Evolutionary conservation across 306 rosid species (phyloP).

Genomic region (Hippophae gyantsensis): DNA sequence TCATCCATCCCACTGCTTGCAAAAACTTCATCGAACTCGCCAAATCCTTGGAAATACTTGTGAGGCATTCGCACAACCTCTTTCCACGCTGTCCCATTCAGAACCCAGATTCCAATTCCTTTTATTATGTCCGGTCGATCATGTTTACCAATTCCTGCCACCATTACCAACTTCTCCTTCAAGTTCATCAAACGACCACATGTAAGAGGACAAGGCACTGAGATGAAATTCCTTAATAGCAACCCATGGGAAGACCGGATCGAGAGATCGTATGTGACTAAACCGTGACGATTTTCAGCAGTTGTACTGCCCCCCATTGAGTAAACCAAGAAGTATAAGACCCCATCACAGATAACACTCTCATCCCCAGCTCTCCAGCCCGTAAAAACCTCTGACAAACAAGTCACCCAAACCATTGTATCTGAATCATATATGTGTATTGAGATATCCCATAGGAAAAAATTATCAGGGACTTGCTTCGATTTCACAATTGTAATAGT

Average conservation of each 20-base stretch:
- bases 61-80: slow-evolving; percentile 84
- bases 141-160: slow-evolving; percentile 79
- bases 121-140: slow-evolving; percentile 83
- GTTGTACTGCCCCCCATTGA: slow-evolving; percentile 47
- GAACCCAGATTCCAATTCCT: slow-evolving; percentile 93
- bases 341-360: slow-evolving; percentile 79
- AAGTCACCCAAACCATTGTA: slow-evolving; percentile 44
- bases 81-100: slow-evolving; percentile 63
- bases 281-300: slow-evolving; percentile 59
- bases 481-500: slow-evolving; percentile 65
- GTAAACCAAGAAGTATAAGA: slow-evolving; percentile 69
- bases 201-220: slow-evolving; percentile 71
- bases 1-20: slow-evolving; percentile 83
- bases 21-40: slow-evolving; percentile 91
- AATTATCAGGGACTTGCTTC: slow-evolving; percentile 72
- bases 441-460: slow-evolving; percentile 68
- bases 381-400: slow-evolving; percentile 57
- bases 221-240: slow-evolving; percentile 53
- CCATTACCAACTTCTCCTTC: slow-evolving; percentile 91
- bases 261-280: slow-evolving; percentile 49
- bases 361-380: slow-evolving; percentile 98
- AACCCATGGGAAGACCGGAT: slow-evolving; percentile 32
- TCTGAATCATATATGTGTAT: slow-evolving; percentile 59
- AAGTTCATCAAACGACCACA: slow-evolving; percentile 92
- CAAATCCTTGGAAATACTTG: slow-evolving; percentile 90